These are phyloP conservation scores for Capronia americana DNA, from an alignment of 2,329 filamentous ascomycete genomes.

Conservation along the genomic window DNA sequence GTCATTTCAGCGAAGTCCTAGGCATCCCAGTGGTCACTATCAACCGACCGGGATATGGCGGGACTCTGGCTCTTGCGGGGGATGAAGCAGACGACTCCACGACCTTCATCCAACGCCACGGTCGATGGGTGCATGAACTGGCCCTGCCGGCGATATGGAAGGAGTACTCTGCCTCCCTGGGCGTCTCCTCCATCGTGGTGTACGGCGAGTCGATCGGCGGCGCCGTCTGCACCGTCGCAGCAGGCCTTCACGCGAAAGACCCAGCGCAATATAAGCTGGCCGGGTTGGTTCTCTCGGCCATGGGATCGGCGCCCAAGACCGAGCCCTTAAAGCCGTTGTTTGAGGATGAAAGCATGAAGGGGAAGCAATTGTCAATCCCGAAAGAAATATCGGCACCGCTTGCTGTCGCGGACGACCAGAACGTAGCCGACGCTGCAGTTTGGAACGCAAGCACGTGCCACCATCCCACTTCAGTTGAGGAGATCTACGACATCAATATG, in stretches of 20 bases:
- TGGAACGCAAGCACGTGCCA: neutral
- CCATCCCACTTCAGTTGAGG: neutral
- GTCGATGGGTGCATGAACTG: constrained; percentile 11
- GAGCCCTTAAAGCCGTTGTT: neutral
- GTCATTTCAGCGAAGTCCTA: constrained; percentile 2
- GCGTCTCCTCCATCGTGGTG: constrained; percentile 17
- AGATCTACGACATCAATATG: constrained; percentile 19
- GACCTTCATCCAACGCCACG: constrained; percentile 17
- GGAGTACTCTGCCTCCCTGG: neutral
- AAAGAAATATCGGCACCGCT: neutral
- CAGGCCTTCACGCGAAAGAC: constrained; percentile 2
- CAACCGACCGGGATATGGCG: constrained; percentile 22
- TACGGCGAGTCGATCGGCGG: constrained; percentile 17
- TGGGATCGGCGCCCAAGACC: neutral
- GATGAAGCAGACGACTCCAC: neutral
- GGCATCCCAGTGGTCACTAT: constrained; percentile 19
- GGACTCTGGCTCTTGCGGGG: neutral
- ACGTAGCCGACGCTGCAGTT: neutral
- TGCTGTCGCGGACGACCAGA: neutral
- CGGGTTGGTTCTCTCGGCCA: constrained; percentile 12
- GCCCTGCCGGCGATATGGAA: constrained; percentile 17
- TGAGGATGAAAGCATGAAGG: neutral
- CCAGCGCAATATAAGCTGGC: constrained; percentile 11
- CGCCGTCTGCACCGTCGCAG: constrained; percentile 12
- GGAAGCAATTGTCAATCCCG: constrained; percentile 5